Evolutionary conservation across 768 basidiomycete species (phyloP).

Genomic region (Rhizopogon vinicolor): DNA sequence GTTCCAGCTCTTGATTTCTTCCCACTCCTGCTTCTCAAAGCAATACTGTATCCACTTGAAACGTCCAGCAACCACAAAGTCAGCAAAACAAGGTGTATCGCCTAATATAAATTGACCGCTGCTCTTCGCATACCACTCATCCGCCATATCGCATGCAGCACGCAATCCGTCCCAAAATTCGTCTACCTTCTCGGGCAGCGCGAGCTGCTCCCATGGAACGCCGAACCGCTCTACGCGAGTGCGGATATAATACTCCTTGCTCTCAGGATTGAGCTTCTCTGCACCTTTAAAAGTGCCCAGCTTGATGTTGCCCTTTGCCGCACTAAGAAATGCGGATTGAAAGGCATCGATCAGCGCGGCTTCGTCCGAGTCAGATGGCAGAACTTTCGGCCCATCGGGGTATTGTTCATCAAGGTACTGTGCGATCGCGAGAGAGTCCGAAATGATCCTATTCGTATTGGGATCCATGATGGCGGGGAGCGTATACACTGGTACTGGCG

Average conservation of each 20-base stretch:
- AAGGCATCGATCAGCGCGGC: conserved; percentile 30
- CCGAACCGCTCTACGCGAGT: conserved; percentile 33
- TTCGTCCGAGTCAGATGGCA: conserved; percentile 25
- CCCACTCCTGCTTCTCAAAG: conserved; percentile 10
- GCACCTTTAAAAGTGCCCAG: conserved; percentile 19
- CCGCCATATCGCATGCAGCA: conserved; percentile 22
- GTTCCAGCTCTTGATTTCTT: conserved; percentile 2
- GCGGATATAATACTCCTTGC: conserved; percentile 34
- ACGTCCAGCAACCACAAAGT: conserved; percentile 17
- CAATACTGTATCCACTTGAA: conserved; percentile 7
- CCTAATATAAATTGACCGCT: conserved; percentile 7
- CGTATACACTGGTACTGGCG: conserved; percentile 32
- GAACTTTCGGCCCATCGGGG: conserved; percentile 35
- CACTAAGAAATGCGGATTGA: conserved; percentile 9
- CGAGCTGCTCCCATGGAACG: conserved; percentile 30
- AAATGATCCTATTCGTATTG: conserved; percentile 29
- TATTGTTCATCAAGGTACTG: conserved; percentile 48
- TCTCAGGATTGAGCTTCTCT: conserved; percentile 25
- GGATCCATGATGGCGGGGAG: conserved; percentile 49
- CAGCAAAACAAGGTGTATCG: conserved; percentile 12
- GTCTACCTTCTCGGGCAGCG: conserved; percentile 20
- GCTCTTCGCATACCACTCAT: conserved; percentile 8
- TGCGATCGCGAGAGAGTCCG: conserved; percentile 44
- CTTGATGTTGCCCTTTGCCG: conserved; percentile 6
- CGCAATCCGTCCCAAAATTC: conserved; percentile 34